Evolutionary conservation across 495 filamentous ascomycete species (phyloP).

Genomic region (Penicillium verhagenii): DNA sequence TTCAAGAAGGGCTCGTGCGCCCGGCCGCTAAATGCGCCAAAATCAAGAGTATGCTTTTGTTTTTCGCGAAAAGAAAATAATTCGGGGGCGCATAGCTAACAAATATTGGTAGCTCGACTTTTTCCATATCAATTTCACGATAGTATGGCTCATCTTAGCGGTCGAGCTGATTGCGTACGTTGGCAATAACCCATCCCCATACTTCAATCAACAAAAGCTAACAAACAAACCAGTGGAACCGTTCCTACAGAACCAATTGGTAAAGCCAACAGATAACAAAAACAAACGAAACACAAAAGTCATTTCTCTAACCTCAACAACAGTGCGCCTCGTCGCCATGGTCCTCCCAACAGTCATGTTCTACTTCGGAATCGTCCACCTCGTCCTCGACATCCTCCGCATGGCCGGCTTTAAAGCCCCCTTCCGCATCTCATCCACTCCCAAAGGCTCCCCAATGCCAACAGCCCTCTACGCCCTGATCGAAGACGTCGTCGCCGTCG

Average conservation of each 20-base stretch:
- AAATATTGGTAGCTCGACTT: slow-evolving; percentile 49
- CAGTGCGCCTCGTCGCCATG: slow-evolving; percentile 61
- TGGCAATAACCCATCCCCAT: background rate
- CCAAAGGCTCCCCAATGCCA: slow-evolving; percentile 64
- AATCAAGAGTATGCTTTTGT: slow-evolving; percentile 40
- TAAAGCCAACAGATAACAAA: slow-evolving; percentile 13
- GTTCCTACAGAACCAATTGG: slow-evolving; percentile 39
- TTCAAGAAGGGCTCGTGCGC: slow-evolving; percentile 49
- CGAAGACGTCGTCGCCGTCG: slow-evolving; percentile 78
- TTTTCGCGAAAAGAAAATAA: background rate
- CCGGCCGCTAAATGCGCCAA: slow-evolving; percentile 51
- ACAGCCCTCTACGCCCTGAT: slow-evolving; percentile 73
- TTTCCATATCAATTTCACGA: slow-evolving; percentile 62
- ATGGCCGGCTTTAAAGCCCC: slow-evolving; percentile 52
- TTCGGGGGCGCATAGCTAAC: slow-evolving; percentile 7
- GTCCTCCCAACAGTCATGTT: slow-evolving; percentile 59
- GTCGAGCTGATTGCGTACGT: slow-evolving; percentile 56
- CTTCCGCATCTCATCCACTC: slow-evolving; percentile 69
- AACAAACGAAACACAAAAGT: slow-evolving; percentile 12
- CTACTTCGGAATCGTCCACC: slow-evolving; percentile 56
- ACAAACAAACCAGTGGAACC: slow-evolving; percentile 37
- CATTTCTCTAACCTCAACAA: slow-evolving; percentile 19
- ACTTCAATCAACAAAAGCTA: slow-evolving; percentile 19
- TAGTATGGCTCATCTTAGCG: slow-evolving; percentile 49
- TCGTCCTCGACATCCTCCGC: slow-evolving; percentile 48